Evolutionary conservation across 352 stramenopile genomes (phyloP).

Genomic region (Phytophthora cryptogea): DNA sequence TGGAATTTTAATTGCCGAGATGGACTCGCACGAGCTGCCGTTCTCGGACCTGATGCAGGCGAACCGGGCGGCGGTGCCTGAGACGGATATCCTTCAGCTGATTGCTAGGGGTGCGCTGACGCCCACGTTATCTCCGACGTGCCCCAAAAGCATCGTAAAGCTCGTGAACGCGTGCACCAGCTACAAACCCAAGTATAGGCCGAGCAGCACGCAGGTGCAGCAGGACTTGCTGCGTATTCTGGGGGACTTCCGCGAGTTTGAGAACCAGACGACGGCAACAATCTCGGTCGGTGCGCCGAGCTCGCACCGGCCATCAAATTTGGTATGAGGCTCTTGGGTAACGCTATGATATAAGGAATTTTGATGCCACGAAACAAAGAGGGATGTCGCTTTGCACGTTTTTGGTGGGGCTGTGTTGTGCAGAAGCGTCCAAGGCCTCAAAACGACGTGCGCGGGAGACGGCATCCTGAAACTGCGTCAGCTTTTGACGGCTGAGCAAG

Average conservation of each 20-base stretch:
- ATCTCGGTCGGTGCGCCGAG: conserved; percentile 26
- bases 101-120: conserved; percentile 65
- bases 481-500: not conserved
- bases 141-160: conserved; percentile 51
- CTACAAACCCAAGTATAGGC: conserved; percentile 43
- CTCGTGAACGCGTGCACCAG: conserved; percentile 48
- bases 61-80: conserved; percentile 52
- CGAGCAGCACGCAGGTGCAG: conserved; percentile 43
- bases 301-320: conserved; percentile 30
- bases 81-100: conserved; percentile 69
- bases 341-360: conserved; percentile 21
- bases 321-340: conserved; percentile 28
- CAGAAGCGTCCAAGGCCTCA: no score
- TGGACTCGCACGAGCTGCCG: conserved; percentile 72
- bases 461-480: no score
- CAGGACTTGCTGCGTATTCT: conserved; percentile 38
- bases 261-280: conserved; percentile 28
- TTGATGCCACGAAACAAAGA: conserved; percentile 7
- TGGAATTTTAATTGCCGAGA: conserved; percentile 69
- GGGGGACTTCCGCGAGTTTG: conserved; percentile 33
- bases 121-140: conserved; percentile 56
- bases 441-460: no score
- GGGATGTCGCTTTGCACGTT: no score
- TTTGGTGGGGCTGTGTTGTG: no score
- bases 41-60: conserved; percentile 75